A percentile compares a stretch with the other conserved stretches of the same genome.
phyloP scores from a whole-genome alignment of 2,329 filamentous ascomycete species.

The Exophiala aquamarina region DNA sequence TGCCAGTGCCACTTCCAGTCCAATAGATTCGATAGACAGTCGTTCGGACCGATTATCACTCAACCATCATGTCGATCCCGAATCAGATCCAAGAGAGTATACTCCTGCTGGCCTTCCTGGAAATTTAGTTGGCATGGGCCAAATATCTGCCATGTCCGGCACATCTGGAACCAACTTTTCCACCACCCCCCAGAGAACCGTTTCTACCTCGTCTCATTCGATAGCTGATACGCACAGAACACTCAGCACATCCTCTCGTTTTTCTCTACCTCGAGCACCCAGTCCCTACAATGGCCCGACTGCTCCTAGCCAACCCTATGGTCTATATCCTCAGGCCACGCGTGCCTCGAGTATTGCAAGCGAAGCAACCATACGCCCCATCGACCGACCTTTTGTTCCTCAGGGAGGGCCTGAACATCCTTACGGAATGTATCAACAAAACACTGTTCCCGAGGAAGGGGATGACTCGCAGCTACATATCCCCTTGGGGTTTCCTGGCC shows the following conservation, averaged over 20 bases:
- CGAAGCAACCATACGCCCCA: slow-evolving; percentile 63
- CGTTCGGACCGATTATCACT: slow-evolving; percentile 19
- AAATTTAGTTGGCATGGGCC: slow-evolving; percentile 7
- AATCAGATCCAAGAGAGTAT: slow-evolving; percentile 18
- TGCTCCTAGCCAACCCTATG: slow-evolving; percentile 80
- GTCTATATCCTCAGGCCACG: slow-evolving; percentile 72
- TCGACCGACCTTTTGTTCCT: slow-evolving; percentile 60
- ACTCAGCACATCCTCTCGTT: slow-evolving; percentile 45
- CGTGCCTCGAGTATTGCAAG: slow-evolving; percentile 69
- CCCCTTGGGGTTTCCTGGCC: slow-evolving; percentile 73
- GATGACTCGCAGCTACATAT: slow-evolving; percentile 35
- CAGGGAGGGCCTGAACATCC: slow-evolving; percentile 72
- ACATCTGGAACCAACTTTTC: slow-evolving; percentile 7
- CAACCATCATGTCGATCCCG: slow-evolving; percentile 26
- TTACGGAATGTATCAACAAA: slow-evolving; percentile 84
- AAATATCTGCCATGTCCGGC: slow-evolving; percentile 13
- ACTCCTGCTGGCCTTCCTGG: slow-evolving; percentile 19
- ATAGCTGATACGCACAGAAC: slow-evolving; percentile 40
- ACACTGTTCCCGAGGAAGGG: slow-evolving; percentile 62
- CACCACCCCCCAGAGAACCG: slow-evolving; percentile 18
- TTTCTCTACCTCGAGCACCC: slow-evolving; percentile 50
- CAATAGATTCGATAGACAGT: slow-evolving; percentile 16
- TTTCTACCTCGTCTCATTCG: slow-evolving; percentile 26
- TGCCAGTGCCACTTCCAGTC: slow-evolving; percentile 5
- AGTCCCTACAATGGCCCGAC: slow-evolving; percentile 69